Base-by-base conservation (phyloP, 176 grass and related monocot species). In the Ensete ventricosum region DNA sequence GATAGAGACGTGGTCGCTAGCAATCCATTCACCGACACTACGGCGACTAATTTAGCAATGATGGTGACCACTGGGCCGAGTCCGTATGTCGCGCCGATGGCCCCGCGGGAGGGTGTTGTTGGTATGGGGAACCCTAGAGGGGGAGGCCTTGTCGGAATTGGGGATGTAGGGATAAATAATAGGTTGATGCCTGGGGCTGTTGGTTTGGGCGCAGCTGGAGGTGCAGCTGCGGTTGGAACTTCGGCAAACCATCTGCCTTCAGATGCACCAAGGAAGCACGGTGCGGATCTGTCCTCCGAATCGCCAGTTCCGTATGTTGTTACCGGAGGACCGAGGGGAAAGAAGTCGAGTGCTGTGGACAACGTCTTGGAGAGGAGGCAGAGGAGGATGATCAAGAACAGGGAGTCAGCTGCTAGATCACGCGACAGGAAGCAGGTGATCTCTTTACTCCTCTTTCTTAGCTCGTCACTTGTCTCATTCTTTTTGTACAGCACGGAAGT, bases 221-320 rank as follows among this genome's bases (percentile, higher is more conserved):
- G 76, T 16, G 64, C 73, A 27, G 82, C 79, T 53, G 73, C 81
- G 48, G 14, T 74, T 49, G 57, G 76, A 64, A 62, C 68, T 53
- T 53, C 72, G 77, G 58, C 65, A 76, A 79, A 25, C 65, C 64
- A 79, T 17, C n/a, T 79, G 24, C 53, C 26, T 11, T 59, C 65
- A 24, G 82, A 82, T 78, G 72, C 74, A 11, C 64, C 79, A 21
- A 83, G 81, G 50, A 96, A 88, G 81, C 84, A 63, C 64, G 83
- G 89, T 74, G 75, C 78, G 16, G 83, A 85, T 77, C 79, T 86
- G 71, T 82, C 89, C 4, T 90, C 89, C 65, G 73, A 59, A 1
- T 85, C 86, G 11, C 81, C 87, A 10, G 57, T 88, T 20, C 85
- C 89, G 1, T 97, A 87, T 75, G 76, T 78, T 14, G 78, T 92